A percentile compares a stretch with the other conserved stretches of the same genome.
Evolutionary conservation across 768 basidiomycete genomes (phyloP).

Genomic region (Boletus subparvulus): DNA sequence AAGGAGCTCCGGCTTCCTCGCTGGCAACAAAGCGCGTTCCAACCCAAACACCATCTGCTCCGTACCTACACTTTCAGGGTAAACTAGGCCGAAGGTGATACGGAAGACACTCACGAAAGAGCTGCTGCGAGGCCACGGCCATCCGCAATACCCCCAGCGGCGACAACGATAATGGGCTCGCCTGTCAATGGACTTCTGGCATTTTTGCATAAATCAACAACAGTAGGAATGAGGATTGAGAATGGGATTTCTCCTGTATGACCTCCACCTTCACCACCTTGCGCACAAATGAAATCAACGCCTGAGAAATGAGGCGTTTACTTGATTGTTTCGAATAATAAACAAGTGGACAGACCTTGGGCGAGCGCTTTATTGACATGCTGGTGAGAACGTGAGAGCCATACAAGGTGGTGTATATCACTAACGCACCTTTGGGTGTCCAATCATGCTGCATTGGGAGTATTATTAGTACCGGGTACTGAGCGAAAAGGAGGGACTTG

Average conservation of each 20-base stretch:
- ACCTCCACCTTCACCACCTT: constrained; percentile 86
- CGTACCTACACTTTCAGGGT: constrained; percentile 49
- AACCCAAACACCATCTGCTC: constrained; percentile 86
- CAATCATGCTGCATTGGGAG: constrained; percentile 60
- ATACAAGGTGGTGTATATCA: background rate
- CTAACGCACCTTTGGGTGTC: constrained; percentile 69
- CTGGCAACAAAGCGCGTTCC: constrained; percentile 86
- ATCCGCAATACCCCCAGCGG: constrained; percentile 83
- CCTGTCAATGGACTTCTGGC: constrained; percentile 76
- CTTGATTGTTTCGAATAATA: background rate
- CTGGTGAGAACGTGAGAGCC: constrained; percentile 32
- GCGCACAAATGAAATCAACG: constrained; percentile 89
- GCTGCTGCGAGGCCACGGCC: constrained; percentile 78
- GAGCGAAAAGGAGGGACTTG: constrained; percentile 33
- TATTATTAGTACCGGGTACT: background rate
- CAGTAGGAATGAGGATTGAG: constrained; percentile 78
- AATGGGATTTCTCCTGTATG: constrained; percentile 85
- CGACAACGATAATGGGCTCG: constrained; percentile 72
- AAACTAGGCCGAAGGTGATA: background rate
- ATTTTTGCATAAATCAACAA: constrained; percentile 74
- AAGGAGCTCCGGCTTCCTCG: constrained; percentile 76
- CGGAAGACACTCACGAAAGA: constrained; percentile 48
- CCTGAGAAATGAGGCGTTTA: constrained; percentile 37
- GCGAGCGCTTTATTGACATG: constrained; percentile 75
- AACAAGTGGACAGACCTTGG: constrained; percentile 43